Conservation (phyloP, 2,329 filamentous ascomycete genomes). For the Magnaporthiopsis rhizophila region DNA sequence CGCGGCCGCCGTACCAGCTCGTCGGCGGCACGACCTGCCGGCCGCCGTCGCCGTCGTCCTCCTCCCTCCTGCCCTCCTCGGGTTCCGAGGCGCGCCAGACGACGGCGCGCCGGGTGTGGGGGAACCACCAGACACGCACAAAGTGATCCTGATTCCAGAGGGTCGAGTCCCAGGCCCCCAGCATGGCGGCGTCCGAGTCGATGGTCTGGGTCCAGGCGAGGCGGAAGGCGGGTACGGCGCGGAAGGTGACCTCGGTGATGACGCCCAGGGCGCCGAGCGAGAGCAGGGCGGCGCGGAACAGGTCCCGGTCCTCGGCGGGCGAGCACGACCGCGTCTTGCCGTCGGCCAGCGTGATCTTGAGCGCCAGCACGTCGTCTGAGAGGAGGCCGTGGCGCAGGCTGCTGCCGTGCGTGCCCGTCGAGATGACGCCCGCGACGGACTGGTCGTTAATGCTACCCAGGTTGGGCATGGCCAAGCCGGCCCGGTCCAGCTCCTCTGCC, state of each 20-base stretch:
- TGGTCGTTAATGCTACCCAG: slow-evolving; percentile 93
- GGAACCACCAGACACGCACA: slow-evolving; percentile 95
- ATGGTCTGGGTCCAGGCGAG: slow-evolving; percentile 81
- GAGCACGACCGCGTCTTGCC: slow-evolving; percentile 66
- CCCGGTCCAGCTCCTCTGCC: slow-evolving; percentile 62
- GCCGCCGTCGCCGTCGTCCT: slow-evolving; percentile 20
- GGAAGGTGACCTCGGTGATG: slow-evolving; percentile 80
- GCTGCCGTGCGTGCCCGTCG: slow-evolving; percentile 89
- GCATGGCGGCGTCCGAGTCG: slow-evolving; percentile 57
- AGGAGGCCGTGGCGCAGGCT: slow-evolving; percentile 77
- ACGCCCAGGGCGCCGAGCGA: slow-evolving; percentile 87
- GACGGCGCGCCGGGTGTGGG: slow-evolving; percentile 80
- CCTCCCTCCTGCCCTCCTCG: slow-evolving; percentile 24
- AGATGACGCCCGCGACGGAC: slow-evolving; percentile 84
- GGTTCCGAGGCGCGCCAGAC: slow-evolving; percentile 85
- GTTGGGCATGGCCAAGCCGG: slow-evolving; percentile 81
- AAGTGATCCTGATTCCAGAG: slow-evolving; percentile 85
- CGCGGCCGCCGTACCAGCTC: slow-evolving; percentile 71
- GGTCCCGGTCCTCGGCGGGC: slow-evolving; percentile 57
- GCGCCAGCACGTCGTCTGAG: slow-evolving; percentile 64
- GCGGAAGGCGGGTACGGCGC: slow-evolving; percentile 72
- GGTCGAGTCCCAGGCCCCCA: slow-evolving; percentile 61
- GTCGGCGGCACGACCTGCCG: slow-evolving; percentile 40
- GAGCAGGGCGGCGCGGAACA: slow-evolving; percentile 83
- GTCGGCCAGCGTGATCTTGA: slow-evolving; percentile 77